Percentiles rank a stretch among this genome's conserved stretches.
Evolutionary conservation across 2,329 filamentous ascomycete genomes (phyloP).

Genomic region (Calonectria pseudoreteaudii): DNA sequence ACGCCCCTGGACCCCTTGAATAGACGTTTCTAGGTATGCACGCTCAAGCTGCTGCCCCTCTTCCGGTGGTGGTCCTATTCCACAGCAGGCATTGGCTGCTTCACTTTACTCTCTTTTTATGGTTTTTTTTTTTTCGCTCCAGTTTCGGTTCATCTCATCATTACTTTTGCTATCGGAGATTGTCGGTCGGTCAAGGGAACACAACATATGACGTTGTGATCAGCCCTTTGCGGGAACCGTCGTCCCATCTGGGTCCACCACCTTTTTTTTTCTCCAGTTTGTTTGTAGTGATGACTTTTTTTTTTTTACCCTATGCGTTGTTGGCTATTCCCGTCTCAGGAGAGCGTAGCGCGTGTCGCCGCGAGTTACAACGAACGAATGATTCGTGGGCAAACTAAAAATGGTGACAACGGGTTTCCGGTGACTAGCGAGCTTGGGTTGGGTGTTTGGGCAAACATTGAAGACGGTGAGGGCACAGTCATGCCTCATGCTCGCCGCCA

Average conservation of each 20-base stretch:
- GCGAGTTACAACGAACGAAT: conserved; percentile 15
- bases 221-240: neutral
- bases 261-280: neutral
- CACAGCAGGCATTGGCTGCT: neutral
- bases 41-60: conserved; percentile 3
- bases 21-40: conserved; percentile 4
- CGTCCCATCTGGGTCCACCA: conserved; percentile 1
- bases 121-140: neutral
- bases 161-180: neutral
- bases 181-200: conserved; percentile 8
- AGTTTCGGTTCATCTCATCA: conserved; percentile 2
- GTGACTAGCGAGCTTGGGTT: conserved; percentile 5
- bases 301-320: neutral
- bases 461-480: neutral
- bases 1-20: neutral
- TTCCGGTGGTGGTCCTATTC: neutral
- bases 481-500: neutral
- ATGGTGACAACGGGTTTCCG: conserved; percentile 15
- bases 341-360: conserved; percentile 13
- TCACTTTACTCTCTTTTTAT: conserved; percentile 1
- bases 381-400: conserved; percentile 2
- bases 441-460: neutral
- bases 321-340: neutral
- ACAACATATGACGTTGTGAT: neutral
- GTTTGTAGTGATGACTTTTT: neutral